Base-by-base conservation (phyloP, 805 yeast genomes). In the Kuraishia piskuri region DNA sequence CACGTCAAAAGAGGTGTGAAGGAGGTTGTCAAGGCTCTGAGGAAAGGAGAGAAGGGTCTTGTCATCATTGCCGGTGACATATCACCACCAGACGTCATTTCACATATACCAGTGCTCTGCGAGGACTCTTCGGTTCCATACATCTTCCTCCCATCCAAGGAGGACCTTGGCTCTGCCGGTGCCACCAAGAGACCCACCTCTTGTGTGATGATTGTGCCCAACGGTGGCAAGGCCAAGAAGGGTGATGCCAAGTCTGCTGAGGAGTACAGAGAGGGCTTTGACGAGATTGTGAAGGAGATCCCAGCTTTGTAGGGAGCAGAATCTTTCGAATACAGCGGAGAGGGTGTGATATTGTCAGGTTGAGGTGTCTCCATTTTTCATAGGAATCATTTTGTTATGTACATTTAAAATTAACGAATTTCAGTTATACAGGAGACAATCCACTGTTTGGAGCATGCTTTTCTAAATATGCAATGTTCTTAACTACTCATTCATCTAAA, bases 121-220 rank as follows among this genome's bases (percentile, higher is more conserved):
- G 99, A 94, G 75, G 99, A 94, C 69, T 76, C 80, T 58, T 74
- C 87, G 50, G 97, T 94, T 50, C 97, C 98, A 65, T 95, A 77
- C 67, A 80, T 92, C 46, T 94, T 94, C 72, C 82, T 94, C 58
- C 99, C 99, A 64, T 90, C 97, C 51, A 94, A 94, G 74, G 97
- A 94, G 76, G 98, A 94, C 68, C 80, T 94, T 60, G 99, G 99
- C 37, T 88, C 96, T 58, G 99, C 99, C 23, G 98, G 98, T 67
- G 96, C 97, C 57, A 94, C 99, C 54, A 94, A 94, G 78, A 87
- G 99, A 79, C 98, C 99, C 62, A 94, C 99, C 44, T 90, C 97
- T 44, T 91, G 96, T 70, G 96, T 94, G 26, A 89, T 94, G 90
- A 82, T 94, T 62, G 94, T 91, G 53, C 99, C 99, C 63, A 96